Evolutionary conservation across 306 rosid genomes (phyloP).

Genomic region (Rubus parviflorus): DNA sequence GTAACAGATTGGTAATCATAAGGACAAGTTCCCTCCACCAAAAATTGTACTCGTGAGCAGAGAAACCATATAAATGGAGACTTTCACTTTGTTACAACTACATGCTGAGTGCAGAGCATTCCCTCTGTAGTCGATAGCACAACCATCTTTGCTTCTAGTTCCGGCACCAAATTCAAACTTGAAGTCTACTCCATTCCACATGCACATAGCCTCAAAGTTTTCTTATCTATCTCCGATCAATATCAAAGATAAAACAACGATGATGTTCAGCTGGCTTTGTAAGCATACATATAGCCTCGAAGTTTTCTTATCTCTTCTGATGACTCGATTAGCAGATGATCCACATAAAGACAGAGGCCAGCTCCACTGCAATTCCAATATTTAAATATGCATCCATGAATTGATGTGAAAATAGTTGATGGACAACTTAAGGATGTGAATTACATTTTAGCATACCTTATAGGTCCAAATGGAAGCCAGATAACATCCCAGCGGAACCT

Average conservation of each 20-base stretch:
- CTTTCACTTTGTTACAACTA: background rate
- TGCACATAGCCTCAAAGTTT: background rate
- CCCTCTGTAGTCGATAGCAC: background rate
- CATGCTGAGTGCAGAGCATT: background rate
- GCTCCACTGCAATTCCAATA: constrained; percentile 61
- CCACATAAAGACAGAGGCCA: constrained; percentile 72
- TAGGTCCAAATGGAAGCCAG: constrained; percentile 93
- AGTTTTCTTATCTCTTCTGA: constrained; percentile 83
- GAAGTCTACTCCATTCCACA: background rate
- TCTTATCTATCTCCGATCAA: background rate
- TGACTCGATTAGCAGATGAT: constrained; percentile 68
- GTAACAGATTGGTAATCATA: background rate
- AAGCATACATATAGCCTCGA: constrained; percentile 72
- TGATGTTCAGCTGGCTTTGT: constrained; percentile 58
- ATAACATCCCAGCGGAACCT: constrained; percentile 84
- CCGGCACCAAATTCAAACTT: background rate
- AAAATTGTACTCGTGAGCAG: background rate
- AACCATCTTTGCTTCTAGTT: background rate
- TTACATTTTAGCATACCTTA: constrained; percentile 43
- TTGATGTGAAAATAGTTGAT: constrained; percentile 1
- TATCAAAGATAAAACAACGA: background rate
- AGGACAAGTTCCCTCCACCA: background rate
- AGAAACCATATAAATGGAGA: background rate
- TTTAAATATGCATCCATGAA: background rate
- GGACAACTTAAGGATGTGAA: constrained; percentile 17